Evolutionary conservation across 176 grass and related monocot species (phyloP).

Genomic region (Paspalum vaginatum): DNA sequence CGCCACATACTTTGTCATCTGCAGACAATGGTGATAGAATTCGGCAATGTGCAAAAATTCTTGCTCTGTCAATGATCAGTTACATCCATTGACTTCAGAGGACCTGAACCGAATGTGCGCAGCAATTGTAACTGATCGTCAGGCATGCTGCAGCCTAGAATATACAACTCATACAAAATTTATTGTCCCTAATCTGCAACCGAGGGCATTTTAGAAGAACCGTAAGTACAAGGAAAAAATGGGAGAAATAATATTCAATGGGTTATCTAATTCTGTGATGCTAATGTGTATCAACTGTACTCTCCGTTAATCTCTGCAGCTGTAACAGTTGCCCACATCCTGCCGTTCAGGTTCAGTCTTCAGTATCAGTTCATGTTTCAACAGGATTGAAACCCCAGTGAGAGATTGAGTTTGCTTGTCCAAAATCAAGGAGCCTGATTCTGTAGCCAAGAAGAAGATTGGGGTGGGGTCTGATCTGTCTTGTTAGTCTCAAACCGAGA

Average conservation of each 20-base stretch:
- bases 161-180: constrained; percentile 54
- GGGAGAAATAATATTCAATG: neutral
- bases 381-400: neutral
- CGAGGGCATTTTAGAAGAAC: constrained; percentile 4
- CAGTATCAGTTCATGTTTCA: constrained; percentile 1
- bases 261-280: constrained; percentile 26
- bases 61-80: constrained; percentile 12
- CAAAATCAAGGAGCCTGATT: constrained; percentile 40
- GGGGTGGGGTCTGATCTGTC: constrained; percentile 23
- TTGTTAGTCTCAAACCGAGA: constrained; percentile 48
- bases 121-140: constrained; percentile 19
- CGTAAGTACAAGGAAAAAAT: neutral
- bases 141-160: constrained; percentile 41
- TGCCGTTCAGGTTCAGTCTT: constrained; percentile 12
- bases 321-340: neutral
- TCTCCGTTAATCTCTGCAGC: constrained; percentile 26
- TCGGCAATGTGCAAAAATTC: constrained; percentile 7
- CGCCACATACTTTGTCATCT: constrained; percentile 34
- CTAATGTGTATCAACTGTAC: constrained; percentile 34
- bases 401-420: constrained; percentile 6
- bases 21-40: constrained; percentile 1
- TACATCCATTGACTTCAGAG: constrained; percentile 3
- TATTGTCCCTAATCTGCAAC: constrained; percentile 45
- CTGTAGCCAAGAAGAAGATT: constrained; percentile 49
- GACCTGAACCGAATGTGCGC: neutral